Base-by-base conservation (phyloP, 495 filamentous ascomycete species). In the Penicillium canescens region DNA sequence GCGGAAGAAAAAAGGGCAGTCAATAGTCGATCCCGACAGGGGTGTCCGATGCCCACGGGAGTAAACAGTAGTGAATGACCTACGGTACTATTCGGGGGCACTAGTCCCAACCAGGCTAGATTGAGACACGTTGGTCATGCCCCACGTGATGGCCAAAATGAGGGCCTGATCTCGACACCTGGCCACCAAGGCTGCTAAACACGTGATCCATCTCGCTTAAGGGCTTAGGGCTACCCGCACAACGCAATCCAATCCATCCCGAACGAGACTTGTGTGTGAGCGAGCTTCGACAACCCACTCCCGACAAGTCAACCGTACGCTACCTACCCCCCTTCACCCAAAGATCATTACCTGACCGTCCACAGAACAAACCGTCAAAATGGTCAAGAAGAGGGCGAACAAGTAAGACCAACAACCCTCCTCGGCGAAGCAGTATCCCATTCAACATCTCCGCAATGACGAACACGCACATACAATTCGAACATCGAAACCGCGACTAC, bases 371-470 rank as follows among this genome's bases (percentile, higher is more conserved):
- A 82, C 79, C 81, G 86, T 81, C 82, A 97, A 78, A 76, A 98
- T 98, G 94, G 94, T 98, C 80, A 98, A 98, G 86, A 98, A 98
- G 87, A 89, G 93, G 84, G 91, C 94, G 77, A 92, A 89, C 82
- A 98, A 98, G 87, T 91, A 88, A 77, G 83, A 60, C 59, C 66
- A 58, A 62, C 66, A 57, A 50, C 53, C 54, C 55, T 56, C 56
- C 45, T 59, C 55, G 61, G 56, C 52, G 59, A 62, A 50, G 41
- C 56, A 60, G 59, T 59, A 54, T 59, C 62, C 66, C 59, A 63
- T 66, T 56, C 59, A 54, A 63, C 39, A 56, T 48, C 54, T 65
- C 61, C 59, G 55, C 63, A 67, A 65, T 67, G 59, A 66, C 61
- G 55, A 66, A 45, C 51, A 57, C 47, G 44, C 36, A 50, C 39